Evolutionary conservation across 495 filamentous ascomycete genomes (phyloP).

Genomic region (Sabuloglossum arenarium): DNA sequence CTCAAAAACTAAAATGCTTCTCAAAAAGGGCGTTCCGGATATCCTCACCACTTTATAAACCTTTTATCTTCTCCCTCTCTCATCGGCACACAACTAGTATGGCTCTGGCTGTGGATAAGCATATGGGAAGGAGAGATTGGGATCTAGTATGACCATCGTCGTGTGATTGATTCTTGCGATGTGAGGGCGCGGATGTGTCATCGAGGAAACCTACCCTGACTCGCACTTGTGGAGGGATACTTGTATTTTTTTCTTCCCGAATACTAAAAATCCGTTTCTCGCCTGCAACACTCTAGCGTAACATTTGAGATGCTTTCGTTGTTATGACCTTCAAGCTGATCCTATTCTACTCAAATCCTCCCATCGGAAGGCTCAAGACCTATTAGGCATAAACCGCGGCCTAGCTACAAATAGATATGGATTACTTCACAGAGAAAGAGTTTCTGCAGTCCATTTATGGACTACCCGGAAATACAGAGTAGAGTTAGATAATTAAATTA

Average conservation of each 20-base stretch:
- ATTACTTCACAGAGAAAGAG: too few species aligned
- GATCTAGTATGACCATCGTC: neutral
- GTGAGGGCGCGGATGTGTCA: neutral
- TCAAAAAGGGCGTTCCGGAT: constrained; percentile 59
- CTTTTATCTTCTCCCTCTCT: neutral
- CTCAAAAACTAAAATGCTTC: constrained; percentile 19
- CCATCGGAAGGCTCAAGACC: too few species aligned
- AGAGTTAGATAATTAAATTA: too few species aligned
- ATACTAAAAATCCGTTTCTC: neutral
- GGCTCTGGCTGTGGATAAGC: neutral
- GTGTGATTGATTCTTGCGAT: neutral
- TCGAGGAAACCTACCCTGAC: neutral
- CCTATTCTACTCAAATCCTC: too few species aligned
- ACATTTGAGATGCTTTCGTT: neutral
- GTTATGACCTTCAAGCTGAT: neutral
- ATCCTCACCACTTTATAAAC: constrained; percentile 37
- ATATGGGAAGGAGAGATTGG: neutral
- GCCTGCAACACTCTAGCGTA: neutral
- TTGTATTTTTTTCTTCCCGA: neutral
- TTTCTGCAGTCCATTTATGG: too few species aligned
- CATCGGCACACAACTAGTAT: neutral
- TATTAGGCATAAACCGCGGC: too few species aligned
- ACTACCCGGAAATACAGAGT: too few species aligned
- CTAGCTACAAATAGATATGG: too few species aligned
- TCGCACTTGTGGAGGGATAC: neutral